Evolutionary conservation across 345 rosid species (phyloP).

Genomic region (Zanthoxylum bungeanum): DNA sequence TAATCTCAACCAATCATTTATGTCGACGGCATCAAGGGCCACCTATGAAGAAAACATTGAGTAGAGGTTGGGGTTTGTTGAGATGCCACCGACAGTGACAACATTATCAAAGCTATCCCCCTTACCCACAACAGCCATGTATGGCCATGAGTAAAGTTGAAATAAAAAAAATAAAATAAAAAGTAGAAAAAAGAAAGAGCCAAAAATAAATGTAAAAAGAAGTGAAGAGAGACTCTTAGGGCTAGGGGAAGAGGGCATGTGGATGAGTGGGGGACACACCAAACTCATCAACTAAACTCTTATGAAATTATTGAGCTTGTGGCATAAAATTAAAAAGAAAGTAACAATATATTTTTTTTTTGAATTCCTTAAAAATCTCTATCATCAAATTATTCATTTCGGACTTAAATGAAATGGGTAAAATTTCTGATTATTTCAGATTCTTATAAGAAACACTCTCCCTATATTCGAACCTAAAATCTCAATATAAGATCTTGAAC

Average conservation of each 20-base stretch:
- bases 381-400: too few species aligned
- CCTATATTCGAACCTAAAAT: too few species aligned
- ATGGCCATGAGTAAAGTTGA: constrained; percentile 7
- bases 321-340: constrained; percentile 19
- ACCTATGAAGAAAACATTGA: too few species aligned
- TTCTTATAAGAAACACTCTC: too few species aligned
- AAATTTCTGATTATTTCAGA: too few species aligned
- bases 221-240: constrained; percentile 32
- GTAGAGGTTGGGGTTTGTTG: constrained; percentile 27
- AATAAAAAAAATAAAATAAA: too few species aligned
- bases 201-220: not conserved
- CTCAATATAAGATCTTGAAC: too few species aligned
- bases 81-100: constrained; percentile 30
- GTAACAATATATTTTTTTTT: too few species aligned
- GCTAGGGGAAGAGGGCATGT: constrained; percentile 61
- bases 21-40: too few species aligned
- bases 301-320: constrained; percentile 42
- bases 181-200: constrained; percentile 9
- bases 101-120: constrained; percentile 10
- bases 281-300: constrained; percentile 25
- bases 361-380: too few species aligned
- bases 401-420: too few species aligned
- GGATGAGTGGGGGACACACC: constrained; percentile 69
- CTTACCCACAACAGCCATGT: constrained; percentile 13
- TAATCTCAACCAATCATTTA: too few species aligned